Percentiles rank a stretch among this genome's conserved stretches.
Evolutionary conservation across 306 rosid genomes (phyloP).

Genomic region (Trichosanthes cucumerina): DNA sequence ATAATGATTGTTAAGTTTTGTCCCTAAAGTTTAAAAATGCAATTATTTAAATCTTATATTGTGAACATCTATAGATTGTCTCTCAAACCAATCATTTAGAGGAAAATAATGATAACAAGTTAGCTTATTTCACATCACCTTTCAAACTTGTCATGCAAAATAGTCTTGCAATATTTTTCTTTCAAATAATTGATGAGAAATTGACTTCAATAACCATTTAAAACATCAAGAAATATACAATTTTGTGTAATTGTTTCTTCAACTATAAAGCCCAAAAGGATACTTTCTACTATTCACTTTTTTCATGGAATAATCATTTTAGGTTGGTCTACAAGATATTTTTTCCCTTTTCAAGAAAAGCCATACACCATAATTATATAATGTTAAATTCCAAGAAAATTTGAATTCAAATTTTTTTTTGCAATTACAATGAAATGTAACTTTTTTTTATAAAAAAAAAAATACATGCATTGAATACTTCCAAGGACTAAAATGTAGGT

Average conservation of each 20-base stretch:
- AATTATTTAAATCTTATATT: neutral
- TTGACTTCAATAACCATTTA: neutral
- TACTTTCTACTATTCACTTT: neutral
- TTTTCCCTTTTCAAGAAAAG: neutral
- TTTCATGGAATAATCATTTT: neutral
- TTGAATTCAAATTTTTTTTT: neutral
- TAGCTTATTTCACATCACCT: neutral
- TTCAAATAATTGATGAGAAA: neutral
- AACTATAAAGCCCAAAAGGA: neutral
- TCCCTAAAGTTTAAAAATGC: neutral
- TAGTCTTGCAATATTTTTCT: neutral
- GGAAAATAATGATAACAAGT: neutral
- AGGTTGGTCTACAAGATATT: neutral
- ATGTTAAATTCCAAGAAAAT: neutral
- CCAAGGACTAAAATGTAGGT: conserved; percentile 6
- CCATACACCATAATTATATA: neutral
- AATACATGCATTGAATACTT: neutral
- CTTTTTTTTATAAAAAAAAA: neutral
- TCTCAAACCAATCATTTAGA: neutral
- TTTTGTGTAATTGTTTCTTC: neutral
- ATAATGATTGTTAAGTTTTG: neutral
- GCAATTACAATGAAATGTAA: neutral
- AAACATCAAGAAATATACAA: neutral
- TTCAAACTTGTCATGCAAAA: neutral
- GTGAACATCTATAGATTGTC: neutral